These are phyloP conservation scores for Sporothrix brunneoviolacea DNA, from an alignment of 2,329 filamentous ascomycete species.

Conservation along the genomic window DNA sequence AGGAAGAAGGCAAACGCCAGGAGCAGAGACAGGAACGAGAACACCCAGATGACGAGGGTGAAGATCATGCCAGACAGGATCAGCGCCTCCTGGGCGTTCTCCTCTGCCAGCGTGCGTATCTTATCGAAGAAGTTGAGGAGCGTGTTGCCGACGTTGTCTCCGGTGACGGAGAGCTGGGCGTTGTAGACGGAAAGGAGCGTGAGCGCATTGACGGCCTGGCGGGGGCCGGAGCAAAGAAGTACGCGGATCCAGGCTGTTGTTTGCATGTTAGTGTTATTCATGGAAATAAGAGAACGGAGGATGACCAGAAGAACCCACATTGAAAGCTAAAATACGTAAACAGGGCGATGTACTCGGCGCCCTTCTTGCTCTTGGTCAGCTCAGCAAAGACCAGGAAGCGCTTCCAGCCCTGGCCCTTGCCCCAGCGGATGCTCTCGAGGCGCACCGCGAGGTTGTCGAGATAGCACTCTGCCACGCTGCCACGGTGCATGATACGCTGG, in stretches of 20 bases:
- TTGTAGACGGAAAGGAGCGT: conserved; percentile 81
- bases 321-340: conserved; percentile 81
- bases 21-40: conserved; percentile 70
- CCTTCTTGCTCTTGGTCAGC: conserved; percentile 85
- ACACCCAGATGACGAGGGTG: conserved; percentile 81
- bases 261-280: too few relatives aligned
- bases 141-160: conserved; percentile 50
- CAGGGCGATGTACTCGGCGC: conserved; percentile 80
- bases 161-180: conserved; percentile 60
- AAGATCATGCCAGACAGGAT: conserved; percentile 90
- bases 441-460: conserved; percentile 81
- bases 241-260: conserved; percentile 87
- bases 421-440: conserved; percentile 73
- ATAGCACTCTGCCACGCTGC: conserved; percentile 85
- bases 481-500: conserved; percentile 70
- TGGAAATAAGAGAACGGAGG: neutral
- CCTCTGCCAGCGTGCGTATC: conserved; percentile 62
- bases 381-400: conserved; percentile 90
- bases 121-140: conserved; percentile 78
- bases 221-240: conserved; percentile 83
- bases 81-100: conserved; percentile 71
- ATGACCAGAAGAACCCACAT: conserved; percentile 36
- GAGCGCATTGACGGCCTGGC: conserved; percentile 83
- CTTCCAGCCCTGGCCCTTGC: conserved; percentile 70
- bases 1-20: conserved; percentile 72